Percentiles rank a stretch among this genome's conserved stretches.
phyloP scores from a whole-genome alignment of 169 alveolate genomes.

The Plasmodium relictum region DNA sequence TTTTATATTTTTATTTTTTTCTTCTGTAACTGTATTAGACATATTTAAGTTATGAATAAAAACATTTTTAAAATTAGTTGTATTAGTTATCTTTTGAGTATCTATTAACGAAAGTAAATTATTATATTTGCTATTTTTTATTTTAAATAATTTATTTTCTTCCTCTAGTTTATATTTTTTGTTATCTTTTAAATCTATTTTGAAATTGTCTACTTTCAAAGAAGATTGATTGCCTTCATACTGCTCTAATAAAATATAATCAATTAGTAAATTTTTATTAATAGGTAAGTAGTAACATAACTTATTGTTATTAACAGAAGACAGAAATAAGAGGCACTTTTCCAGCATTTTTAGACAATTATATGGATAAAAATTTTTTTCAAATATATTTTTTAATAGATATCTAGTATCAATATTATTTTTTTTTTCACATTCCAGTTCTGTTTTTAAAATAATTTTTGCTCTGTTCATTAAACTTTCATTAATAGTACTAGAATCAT shows the following conservation, averaged over 20 bases:
- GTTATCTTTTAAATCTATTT: constrained; percentile 2
- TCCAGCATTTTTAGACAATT: constrained; percentile 69
- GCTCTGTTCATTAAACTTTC: constrained; percentile 70
- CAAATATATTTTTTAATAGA: constrained; percentile 49
- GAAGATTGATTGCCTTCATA: constrained; percentile 17
- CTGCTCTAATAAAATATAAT: constrained; percentile 69
- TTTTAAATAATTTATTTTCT: constrained; percentile 21
- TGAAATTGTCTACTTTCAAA: not conserved
- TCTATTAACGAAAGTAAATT: constrained; percentile 49
- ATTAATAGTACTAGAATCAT: not conserved
- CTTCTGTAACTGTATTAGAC: constrained; percentile 7
- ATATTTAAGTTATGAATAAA: constrained; percentile 60
- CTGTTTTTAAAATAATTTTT: constrained; percentile 55
- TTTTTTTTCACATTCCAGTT: constrained; percentile 30
- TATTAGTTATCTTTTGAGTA: constrained; percentile 20
- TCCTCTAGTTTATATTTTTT: not conserved
- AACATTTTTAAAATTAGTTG: constrained; percentile 48
- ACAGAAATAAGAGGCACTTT: constrained; percentile 51
- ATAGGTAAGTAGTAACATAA: constrained; percentile 70
- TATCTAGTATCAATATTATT: constrained; percentile 48
- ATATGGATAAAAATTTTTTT: constrained; percentile 58
- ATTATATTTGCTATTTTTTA: constrained; percentile 48
- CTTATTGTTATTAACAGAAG: constrained; percentile 72
- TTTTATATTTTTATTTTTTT: constrained; percentile 25
- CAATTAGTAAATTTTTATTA: constrained; percentile 61